These are phyloP conservation scores for Fusarium luffae DNA, from an alignment of 2,329 filamentous ascomycete species.

Conservation along the genomic window DNA sequence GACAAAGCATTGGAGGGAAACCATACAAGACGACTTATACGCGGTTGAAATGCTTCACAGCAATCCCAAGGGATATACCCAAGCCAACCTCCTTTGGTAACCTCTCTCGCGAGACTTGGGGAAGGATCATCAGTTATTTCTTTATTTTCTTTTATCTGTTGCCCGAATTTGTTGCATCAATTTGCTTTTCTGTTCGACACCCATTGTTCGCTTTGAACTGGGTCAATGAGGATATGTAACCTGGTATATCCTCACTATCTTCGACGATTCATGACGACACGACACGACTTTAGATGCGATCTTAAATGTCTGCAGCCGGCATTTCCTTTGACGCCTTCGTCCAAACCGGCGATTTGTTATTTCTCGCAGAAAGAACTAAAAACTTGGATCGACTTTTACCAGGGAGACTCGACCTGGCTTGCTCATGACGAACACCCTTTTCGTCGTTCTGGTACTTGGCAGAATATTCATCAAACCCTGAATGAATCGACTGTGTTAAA, in stretches of 20 bases:
- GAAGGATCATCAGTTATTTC: conserved; percentile 24
- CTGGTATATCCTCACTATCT: conserved; percentile 18
- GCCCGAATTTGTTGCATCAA: not conserved
- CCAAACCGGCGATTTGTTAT: not conserved
- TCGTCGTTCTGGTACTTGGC: not conserved
- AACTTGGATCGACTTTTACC: conserved; percentile 19
- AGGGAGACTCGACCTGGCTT: not conserved
- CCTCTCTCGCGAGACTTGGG: conserved; percentile 42
- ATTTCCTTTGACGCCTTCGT: conserved; percentile 15
- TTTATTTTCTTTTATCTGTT: not conserved
- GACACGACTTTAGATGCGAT: conserved; percentile 44
- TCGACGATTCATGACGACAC: conserved; percentile 45
- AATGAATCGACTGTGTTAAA: not conserved
- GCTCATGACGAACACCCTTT: not conserved
- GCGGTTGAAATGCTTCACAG: conserved; percentile 55
- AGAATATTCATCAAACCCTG: not conserved
- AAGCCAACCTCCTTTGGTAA: conserved; percentile 40
- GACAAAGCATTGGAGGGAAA: conserved; percentile 25
- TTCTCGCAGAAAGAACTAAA: conserved; percentile 2
- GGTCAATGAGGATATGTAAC: conserved; percentile 19
- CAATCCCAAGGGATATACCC: conserved; percentile 50
- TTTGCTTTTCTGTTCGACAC: conserved; percentile 3
- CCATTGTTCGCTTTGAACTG: conserved; percentile 16
- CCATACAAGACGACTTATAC: conserved; percentile 47
- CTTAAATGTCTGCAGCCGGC: conserved; percentile 35